A percentile compares a stretch with the other conserved stretches of the same genome.
Evolutionary conservation across 768 basidiomycete genomes (phyloP).

Genomic region (Phaeotremella fagi): DNA sequence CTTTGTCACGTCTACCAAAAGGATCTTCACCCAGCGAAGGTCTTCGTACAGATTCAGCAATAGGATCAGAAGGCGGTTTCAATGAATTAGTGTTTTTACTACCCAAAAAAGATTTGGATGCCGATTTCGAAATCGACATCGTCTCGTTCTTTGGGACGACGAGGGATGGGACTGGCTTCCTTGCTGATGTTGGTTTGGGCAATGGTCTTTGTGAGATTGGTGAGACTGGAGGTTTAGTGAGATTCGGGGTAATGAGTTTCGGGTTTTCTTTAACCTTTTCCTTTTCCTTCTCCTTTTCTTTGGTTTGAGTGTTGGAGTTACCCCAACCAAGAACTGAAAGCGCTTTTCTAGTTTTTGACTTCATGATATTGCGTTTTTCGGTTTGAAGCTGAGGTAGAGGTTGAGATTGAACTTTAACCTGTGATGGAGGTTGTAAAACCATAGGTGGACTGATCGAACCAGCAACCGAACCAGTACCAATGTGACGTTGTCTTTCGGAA

Average conservation of each 20-base stretch:
- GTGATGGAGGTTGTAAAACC: neutral
- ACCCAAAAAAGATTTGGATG: neutral
- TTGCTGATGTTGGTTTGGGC: neutral
- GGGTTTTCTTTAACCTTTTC: neutral
- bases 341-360: conserved; percentile 31
- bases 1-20: conserved; percentile 19
- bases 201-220: neutral
- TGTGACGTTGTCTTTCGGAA: neutral
- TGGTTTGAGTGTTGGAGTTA: conserved; percentile 5
- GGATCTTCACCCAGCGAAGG: conserved; percentile 38
- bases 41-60: conserved; percentile 6
- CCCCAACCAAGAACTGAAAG: conserved; percentile 40
- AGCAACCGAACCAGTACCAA: no score
- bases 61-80: conserved; percentile 3
- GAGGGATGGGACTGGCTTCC: neutral
- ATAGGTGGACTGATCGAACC: neutral
- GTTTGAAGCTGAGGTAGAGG: neutral
- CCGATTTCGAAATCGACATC: conserved; percentile 1
- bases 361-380: no score
- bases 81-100: conserved; percentile 1
- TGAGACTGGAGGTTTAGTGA: neutral
- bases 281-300: neutral
- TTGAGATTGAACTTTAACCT: neutral
- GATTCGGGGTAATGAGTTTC: neutral
- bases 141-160: neutral